A percentile compares a stretch with the other conserved stretches of the same genome.
Conservation (phyloP, 1,139 yeast genomes). For the Candida glucosophila region DNA sequence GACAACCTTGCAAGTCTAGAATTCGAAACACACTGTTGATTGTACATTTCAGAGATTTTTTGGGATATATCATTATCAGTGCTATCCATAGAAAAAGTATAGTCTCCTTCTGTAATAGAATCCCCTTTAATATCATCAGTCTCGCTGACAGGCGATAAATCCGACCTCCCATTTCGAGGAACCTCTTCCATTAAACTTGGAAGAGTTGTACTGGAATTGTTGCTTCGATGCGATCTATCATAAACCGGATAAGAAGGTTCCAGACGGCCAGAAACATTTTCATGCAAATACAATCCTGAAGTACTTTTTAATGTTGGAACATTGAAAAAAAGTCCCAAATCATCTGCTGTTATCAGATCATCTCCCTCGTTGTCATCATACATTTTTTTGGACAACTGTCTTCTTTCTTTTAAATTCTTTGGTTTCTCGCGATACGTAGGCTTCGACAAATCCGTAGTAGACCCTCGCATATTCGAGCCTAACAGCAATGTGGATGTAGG, state of each 20-base stretch:
- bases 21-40: constrained; percentile 27
- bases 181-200: too few relatives aligned
- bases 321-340: constrained; percentile 34
- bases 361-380: constrained; percentile 39
- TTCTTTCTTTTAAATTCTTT: constrained; percentile 31
- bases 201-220: too few relatives aligned
- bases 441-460: too few relatives aligned
- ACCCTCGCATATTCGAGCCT: too few relatives aligned
- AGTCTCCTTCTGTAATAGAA: too few relatives aligned
- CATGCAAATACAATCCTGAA: constrained; percentile 23
- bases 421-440: constrained; percentile 26
- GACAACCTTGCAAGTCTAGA: constrained; percentile 22
- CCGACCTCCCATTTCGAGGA: too few relatives aligned
- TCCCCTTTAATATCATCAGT: too few relatives aligned
- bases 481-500: too few relatives aligned
- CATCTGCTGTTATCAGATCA: constrained; percentile 31
- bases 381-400: constrained; percentile 29
- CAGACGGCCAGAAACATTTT: constrained; percentile 16
- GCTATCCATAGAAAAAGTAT: too few relatives aligned
- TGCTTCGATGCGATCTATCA: too few relatives aligned
- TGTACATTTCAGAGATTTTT: constrained; percentile 31
- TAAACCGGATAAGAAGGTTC: constrained; percentile 21
- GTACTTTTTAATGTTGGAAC: constrained; percentile 36
- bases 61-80: constrained; percentile 26
- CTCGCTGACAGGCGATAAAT: too few relatives aligned